A percentile compares a stretch with the other conserved stretches of the same genome.
Conservation (phyloP, 768 basidiomycete species). For the Boletellus sp. region DNA sequence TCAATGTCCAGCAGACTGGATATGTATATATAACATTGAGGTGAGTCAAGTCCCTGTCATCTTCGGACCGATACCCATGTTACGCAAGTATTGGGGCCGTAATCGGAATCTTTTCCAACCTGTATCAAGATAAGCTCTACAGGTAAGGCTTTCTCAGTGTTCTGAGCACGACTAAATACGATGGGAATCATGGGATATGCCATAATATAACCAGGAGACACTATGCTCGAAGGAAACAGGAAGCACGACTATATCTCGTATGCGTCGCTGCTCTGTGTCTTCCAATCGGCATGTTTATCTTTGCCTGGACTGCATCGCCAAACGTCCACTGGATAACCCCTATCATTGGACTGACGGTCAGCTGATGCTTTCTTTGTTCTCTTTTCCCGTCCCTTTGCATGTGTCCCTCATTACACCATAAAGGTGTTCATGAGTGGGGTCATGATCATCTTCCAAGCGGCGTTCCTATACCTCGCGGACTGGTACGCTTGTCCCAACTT, state of each 20-base stretch:
- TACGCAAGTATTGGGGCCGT: conserved; percentile 46
- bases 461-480: conserved; percentile 49
- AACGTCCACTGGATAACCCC: conserved; percentile 57
- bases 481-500: conserved; percentile 31
- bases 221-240: conserved; percentile 33
- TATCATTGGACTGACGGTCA: conserved; percentile 20
- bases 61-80: neutral
- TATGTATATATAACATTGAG: conserved; percentile 51
- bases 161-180: conserved; percentile 8
- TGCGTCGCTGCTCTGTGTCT: conserved; percentile 52
- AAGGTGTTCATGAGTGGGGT: conserved; percentile 39
- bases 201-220: conserved; percentile 21
- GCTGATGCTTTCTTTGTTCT: neutral
- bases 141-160: conserved; percentile 27
- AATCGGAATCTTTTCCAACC: conserved; percentile 41
- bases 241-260: conserved; percentile 57
- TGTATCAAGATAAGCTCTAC: conserved; percentile 50
- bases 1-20: conserved; percentile 57
- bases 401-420: neutral
- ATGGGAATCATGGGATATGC: no score
- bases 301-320: conserved; percentile 61
- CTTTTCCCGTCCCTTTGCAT: neutral
- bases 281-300: conserved; percentile 62
- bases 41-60: conserved; percentile 33
- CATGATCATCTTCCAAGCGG: conserved; percentile 42